Evolutionary conservation across 2,329 filamentous ascomycete genomes (phyloP), one percentile per base, ranked within the genome.

Genomic region (Penicillium corylophilum): DNA sequence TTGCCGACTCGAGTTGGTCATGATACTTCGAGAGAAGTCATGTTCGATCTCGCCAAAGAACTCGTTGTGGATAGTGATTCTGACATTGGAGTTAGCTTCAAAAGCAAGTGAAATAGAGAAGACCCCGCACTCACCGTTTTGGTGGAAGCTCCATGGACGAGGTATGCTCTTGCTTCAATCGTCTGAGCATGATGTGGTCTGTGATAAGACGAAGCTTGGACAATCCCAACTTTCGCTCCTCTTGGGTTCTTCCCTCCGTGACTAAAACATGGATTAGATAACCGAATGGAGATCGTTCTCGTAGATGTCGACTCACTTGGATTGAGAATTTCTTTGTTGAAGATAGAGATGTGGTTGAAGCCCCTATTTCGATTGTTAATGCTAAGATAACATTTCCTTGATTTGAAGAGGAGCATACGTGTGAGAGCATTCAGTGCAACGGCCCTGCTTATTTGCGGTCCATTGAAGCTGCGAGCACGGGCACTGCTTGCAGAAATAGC

Each of bases 41-140:
- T 92, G 91, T 73, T 99, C 94, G 39, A 93, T 90, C 63, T 96
- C 91, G 44, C 93, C 91, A 64, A 99, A 99, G 73, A 96, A 97
- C 70, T 97, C 92, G 46, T 93, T 89, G 67, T 95, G 88, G 36
- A 99, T 85, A 51, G 90, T 83, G 46, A 97, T 87, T 64, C 71
- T 73, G 43, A 12, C 44, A 36, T 63, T 16, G 61, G 38, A 41
- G 48, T 33, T 15, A 46, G 28, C 38, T 24, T 23, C 18, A 23
- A 31, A 16, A 10, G 12, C 5, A 16, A 41, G 13, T 3, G 12
- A 26, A 4, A 26, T 13, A 38, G 3, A 9, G 16, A 41, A 4
- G 39, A n/a, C 4, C n/a, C 23, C 23, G 13, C 22, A 62, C 67
- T 52, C 53, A 73, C 70, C 96, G 89, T 75, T 97, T 99, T 46